phyloP scores from a whole-genome alignment of 1,284 basidiomycete species.

The Meira miltonrushii region DNA sequence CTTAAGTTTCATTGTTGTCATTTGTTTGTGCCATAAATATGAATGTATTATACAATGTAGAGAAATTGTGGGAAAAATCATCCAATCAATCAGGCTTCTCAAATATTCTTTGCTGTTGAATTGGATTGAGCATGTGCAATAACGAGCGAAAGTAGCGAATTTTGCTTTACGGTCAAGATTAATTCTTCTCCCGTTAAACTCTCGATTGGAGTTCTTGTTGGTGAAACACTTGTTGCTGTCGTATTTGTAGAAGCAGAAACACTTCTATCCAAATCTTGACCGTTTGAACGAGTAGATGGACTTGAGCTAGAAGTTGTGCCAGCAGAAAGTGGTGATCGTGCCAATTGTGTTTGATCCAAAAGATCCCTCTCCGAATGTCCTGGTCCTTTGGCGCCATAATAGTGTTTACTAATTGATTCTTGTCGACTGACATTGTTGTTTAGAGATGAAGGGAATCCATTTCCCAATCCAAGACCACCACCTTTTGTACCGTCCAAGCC shows the following conservation, averaged over 20 bases:
- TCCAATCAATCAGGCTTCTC: not conserved
- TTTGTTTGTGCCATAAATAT: too few relatives aligned
- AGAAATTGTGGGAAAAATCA: too few relatives aligned
- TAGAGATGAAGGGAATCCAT: not conserved
- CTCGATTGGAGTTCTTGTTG: not conserved
- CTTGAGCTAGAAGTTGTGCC: too few relatives aligned
- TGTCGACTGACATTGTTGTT: constrained; percentile 19
- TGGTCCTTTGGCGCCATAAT: constrained; percentile 26
- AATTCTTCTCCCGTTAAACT: constrained; percentile 1
- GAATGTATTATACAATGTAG: too few relatives aligned
- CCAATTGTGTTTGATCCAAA: too few relatives aligned
- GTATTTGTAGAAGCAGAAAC: too few relatives aligned
- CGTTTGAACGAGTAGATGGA: too few relatives aligned
- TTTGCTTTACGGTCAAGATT: constrained; percentile 7
- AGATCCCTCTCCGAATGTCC: too few relatives aligned
- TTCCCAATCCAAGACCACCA: not conserved
- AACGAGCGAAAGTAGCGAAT: constrained; percentile 9
- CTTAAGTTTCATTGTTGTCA: too few relatives aligned
- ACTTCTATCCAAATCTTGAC: too few relatives aligned
- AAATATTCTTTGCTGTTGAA: not conserved
- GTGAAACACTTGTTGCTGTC: too few relatives aligned
- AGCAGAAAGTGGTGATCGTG: too few relatives aligned
- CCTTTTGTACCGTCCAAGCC: not conserved
- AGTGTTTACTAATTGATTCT: constrained; percentile 27
- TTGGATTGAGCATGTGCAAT: constrained; percentile 1